Percentiles rank a stretch among this genome's conserved stretches.
Evolutionary conservation across 331 rosid species (phyloP).

Genomic region (Phaseolus coccineus): DNA sequence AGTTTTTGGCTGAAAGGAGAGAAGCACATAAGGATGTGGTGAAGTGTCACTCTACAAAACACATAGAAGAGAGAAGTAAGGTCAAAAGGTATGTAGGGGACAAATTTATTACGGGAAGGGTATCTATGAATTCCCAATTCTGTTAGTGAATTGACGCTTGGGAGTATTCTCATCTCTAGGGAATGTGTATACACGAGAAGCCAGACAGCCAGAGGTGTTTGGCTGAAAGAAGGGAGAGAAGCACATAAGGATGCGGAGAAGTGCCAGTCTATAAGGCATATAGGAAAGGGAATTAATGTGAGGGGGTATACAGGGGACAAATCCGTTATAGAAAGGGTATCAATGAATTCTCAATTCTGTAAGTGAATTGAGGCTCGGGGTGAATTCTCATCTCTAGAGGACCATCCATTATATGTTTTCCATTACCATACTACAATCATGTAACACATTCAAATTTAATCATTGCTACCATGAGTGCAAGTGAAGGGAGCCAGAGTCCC

Average conservation of each 20-base stretch:
- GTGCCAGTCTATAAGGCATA: background rate
- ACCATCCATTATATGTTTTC: background rate
- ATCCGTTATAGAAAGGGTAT: background rate
- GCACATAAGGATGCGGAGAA: background rate
- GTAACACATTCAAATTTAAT: background rate
- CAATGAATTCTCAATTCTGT: background rate
- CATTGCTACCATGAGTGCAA: background rate
- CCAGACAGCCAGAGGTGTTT: background rate
- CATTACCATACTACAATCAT: background rate
- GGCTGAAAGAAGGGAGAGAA: slow-evolving; percentile 12
- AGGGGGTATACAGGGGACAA: background rate
- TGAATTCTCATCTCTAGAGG: background rate
- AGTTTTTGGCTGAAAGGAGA: slow-evolving; percentile 11
- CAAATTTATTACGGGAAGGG: background rate
- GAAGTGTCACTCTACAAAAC: background rate
- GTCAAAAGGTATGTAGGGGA: background rate
- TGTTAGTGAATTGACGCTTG: too few species aligned
- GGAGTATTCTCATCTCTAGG: too few species aligned
- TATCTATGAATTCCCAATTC: too few species aligned
- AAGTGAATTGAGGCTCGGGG: background rate
- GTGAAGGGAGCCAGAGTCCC: background rate
- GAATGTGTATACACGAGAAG: background rate
- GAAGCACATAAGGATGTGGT: background rate
- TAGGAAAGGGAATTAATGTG: background rate
- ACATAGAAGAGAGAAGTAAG: background rate